Percentiles rank a stretch among this genome's conserved stretches.
Evolutionary conservation across 139 green algal genomes (phyloP).

Genomic region (Pleodorina starrii): DNA sequence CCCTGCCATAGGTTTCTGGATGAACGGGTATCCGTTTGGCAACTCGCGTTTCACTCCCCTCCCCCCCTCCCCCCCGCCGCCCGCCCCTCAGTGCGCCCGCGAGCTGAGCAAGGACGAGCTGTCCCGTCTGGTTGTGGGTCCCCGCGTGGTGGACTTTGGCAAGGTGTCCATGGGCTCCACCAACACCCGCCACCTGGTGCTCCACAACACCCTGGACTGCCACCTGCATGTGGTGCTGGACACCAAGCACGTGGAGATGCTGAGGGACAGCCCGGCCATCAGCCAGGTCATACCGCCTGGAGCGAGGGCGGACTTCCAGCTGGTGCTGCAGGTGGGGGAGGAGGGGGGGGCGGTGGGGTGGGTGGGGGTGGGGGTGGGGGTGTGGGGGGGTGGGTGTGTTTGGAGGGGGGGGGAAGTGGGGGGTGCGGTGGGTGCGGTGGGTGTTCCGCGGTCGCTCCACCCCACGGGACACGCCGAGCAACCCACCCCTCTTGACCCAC

Average conservation of each 20-base stretch:
- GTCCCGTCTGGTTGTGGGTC: conserved; percentile 53
- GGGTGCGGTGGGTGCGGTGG: too few relatives aligned
- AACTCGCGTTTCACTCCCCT: too few relatives aligned
- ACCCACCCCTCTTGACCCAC: too few relatives aligned
- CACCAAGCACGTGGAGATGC: conserved; percentile 52
- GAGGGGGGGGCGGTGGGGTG: not conserved
- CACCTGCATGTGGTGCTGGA: conserved; percentile 78
- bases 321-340: conserved; percentile 61
- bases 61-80: too few relatives aligned
- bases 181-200: conserved; percentile 64
- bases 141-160: conserved; percentile 70
- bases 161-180: conserved; percentile 60
- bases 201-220: conserved; percentile 74
- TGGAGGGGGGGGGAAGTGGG: too few relatives aligned
- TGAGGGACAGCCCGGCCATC: conserved; percentile 15
- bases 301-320: conserved; percentile 65
- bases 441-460: too few relatives aligned
- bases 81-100: conserved; percentile 31
- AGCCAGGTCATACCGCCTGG: conserved; percentile 75
- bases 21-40: too few relatives aligned
- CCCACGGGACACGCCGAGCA: too few relatives aligned
- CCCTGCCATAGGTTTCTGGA: too few relatives aligned
- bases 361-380: too few relatives aligned
- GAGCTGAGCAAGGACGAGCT: conserved; percentile 67
- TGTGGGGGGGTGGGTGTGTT: too few relatives aligned